Conservation (phyloP, 257 asterid species). For the Lycium ferocissimum region DNA sequence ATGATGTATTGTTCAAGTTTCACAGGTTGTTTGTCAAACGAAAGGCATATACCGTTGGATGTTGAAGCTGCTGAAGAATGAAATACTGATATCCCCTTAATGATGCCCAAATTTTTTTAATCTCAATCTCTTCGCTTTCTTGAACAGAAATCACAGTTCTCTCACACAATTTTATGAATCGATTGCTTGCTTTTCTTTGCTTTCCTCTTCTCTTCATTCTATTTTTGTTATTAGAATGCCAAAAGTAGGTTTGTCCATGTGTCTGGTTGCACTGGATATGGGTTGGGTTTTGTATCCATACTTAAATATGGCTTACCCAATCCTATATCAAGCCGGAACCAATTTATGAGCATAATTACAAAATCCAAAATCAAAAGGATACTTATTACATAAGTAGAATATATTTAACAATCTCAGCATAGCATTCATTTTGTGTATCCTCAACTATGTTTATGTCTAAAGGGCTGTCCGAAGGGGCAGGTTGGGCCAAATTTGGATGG, state of each 20-base stretch:
- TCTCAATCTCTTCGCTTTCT: not conserved
- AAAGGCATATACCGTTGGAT: slow-evolving; percentile 4
- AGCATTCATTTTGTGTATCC: too few species aligned
- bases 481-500: too few species aligned
- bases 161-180: not conserved
- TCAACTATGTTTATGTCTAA: too few species aligned
- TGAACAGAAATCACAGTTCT: not conserved
- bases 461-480: too few species aligned
- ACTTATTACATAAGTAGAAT: too few species aligned
- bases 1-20: not conserved
- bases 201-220: not conserved
- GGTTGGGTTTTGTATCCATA: not conserved
- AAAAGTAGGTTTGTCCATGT: not conserved
- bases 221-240: not conserved
- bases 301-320: too few species aligned
- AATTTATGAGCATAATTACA: not conserved
- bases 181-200: not conserved
- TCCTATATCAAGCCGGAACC: not conserved
- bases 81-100: not conserved
- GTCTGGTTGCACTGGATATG: not conserved
- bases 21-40: not conserved
- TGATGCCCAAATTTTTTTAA: not conserved
- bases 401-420: not conserved
- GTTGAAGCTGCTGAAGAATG: not conserved
- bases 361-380: not conserved